phyloP scores from a whole-genome alignment of 2,329 filamentous ascomycete genomes.

The Penicillium sp. region DNA sequence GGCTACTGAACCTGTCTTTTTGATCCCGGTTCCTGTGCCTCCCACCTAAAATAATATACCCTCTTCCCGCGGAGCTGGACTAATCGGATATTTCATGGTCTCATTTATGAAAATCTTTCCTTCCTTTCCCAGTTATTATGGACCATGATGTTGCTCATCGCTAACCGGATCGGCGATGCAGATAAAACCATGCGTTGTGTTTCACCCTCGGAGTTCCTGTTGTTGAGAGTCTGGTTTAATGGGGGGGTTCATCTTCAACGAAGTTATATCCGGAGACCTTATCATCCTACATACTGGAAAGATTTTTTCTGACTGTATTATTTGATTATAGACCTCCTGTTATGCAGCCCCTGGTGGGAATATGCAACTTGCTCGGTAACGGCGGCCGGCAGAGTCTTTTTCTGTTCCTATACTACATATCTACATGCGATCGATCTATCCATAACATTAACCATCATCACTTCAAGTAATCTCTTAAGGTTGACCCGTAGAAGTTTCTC shows the following conservation, averaged over 20 bases:
- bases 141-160: constrained; percentile 21
- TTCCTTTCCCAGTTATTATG: constrained; percentile 14
- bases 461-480: background rate
- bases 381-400: background rate
- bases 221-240: constrained; percentile 17
- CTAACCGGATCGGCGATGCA: constrained; percentile 31
- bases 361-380: background rate
- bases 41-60: background rate
- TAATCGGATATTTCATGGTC: constrained; percentile 2
- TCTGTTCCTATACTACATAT: background rate
- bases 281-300: background rate
- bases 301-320: background rate
- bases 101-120: constrained; percentile 7
- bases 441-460: background rate
- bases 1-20: constrained; percentile 40
- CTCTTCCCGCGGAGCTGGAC: background rate
- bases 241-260: constrained; percentile 18
- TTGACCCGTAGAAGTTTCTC: too few species aligned
- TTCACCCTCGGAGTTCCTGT: constrained; percentile 18
- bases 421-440: background rate
- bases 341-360: background rate
- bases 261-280: background rate
- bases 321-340: background rate
- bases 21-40: background rate
- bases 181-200: constrained; percentile 22